These are phyloP conservation scores for Cytospora paraplurivora DNA, from an alignment of 2,329 filamentous ascomycete genomes.

Conservation along the genomic window DNA sequence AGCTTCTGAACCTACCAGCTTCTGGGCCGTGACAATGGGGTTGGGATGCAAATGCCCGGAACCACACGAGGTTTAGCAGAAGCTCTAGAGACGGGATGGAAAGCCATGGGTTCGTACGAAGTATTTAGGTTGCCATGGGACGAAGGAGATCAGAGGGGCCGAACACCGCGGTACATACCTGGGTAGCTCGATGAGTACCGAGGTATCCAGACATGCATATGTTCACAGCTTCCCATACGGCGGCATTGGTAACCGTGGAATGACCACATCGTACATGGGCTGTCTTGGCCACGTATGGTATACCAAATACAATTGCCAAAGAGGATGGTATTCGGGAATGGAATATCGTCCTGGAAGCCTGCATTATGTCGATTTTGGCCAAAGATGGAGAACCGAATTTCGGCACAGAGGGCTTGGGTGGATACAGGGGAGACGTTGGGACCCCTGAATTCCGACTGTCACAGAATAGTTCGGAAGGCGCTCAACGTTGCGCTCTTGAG, in stretches of 20 bases:
- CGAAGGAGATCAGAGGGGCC: neutral
- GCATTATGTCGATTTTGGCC: constrained; percentile 4
- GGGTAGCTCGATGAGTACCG: no score
- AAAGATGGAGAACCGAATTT: constrained; percentile 24
- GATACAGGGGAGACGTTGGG: constrained; percentile 22
- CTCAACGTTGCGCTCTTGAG: constrained; percentile 25
- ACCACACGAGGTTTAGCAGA: neutral
- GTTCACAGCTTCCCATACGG: no score
- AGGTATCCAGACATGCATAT: no score
- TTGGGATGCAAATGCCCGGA: neutral
- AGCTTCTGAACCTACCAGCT: neutral
- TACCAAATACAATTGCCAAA: neutral
- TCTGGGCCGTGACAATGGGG: neutral
- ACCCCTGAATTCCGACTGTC: constrained; percentile 18
- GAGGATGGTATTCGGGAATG: neutral
- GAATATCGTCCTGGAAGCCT: constrained; percentile 11
- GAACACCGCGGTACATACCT: neutral
- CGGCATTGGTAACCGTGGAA: neutral
- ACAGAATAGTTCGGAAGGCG: constrained; percentile 24
- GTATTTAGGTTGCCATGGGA: neutral
- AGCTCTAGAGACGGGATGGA: constrained; percentile 12
- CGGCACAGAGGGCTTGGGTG: constrained; percentile 22
- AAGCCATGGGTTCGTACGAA: neutral
- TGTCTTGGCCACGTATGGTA: neutral
- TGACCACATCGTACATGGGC: neutral